Percentiles rank a stretch among this genome's conserved stretches.
Evolutionary conservation across 2,329 filamentous ascomycete genomes (phyloP).

Genomic region (Corynespora cassiicola): DNA sequence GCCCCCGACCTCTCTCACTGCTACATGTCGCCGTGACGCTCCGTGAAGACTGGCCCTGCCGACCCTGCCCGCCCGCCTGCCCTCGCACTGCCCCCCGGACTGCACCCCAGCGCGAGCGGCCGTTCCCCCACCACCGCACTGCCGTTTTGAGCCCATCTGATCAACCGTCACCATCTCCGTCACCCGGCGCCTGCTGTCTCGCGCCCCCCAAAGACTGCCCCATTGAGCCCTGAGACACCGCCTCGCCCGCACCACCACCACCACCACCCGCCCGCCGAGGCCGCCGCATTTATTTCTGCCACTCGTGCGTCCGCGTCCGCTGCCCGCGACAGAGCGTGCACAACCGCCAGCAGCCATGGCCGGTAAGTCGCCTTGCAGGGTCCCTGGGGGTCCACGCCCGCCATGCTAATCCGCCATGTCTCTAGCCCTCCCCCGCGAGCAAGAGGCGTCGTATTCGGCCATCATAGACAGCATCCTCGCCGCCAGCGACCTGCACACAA

Average conservation of each 20-base stretch:
- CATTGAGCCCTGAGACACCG: not conserved
- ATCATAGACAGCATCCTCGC: constrained; percentile 70
- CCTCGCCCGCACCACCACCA: not conserved
- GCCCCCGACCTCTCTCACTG: constrained; percentile 10
- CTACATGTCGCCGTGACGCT: constrained; percentile 10
- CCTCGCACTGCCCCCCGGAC: constrained; percentile 1
- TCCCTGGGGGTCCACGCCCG: constrained; percentile 6
- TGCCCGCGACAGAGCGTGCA: constrained; percentile 4
- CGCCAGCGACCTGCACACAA: constrained; percentile 66
- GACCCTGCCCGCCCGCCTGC: constrained; percentile 1
- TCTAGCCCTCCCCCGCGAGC: constrained; percentile 52
- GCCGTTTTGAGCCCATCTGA: constrained; percentile 21
- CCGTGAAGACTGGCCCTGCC: too few species aligned
- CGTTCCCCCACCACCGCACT: constrained; percentile 30
- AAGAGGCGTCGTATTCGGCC: constrained; percentile 58
- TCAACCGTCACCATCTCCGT: not conserved
- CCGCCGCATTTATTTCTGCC: not conserved
- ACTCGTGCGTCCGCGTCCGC: constrained; percentile 1
- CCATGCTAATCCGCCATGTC: constrained; percentile 15
- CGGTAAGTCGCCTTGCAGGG: constrained; percentile 24
- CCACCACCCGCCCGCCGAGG: not conserved
- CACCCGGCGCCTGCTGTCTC: not conserved
- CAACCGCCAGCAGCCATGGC: constrained; percentile 31
- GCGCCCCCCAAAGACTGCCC: constrained; percentile 3
- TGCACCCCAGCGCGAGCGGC: constrained; percentile 4